Evolutionary conservation across 148 eudicot genomes (phyloP).

Genomic region (Persicaria tinctoria): DNA sequence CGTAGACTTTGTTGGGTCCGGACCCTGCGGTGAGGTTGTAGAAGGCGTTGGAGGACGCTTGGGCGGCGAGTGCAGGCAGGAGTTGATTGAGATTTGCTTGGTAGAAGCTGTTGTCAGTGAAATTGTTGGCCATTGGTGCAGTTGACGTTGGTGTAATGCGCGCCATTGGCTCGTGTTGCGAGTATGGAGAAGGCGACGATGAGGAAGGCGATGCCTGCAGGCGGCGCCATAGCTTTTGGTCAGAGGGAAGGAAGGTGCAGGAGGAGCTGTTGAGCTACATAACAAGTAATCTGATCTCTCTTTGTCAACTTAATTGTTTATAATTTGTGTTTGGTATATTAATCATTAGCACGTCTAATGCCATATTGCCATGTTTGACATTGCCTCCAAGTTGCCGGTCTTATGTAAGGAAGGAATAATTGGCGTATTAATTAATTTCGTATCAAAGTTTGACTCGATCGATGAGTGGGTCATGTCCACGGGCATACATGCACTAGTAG

Average conservation of each 20-base stretch:
- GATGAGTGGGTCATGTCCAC: no score
- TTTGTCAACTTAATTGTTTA: not conserved
- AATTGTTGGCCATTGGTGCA: not conserved
- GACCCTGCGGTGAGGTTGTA: not conserved
- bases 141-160: not conserved
- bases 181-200: not conserved
- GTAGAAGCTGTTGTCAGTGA: constrained; percentile 1
- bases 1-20: not conserved
- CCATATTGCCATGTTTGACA: not conserved
- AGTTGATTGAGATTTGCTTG: not conserved
- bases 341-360: not conserved
- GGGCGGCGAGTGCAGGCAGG: not conserved
- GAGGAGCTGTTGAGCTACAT: not conserved
- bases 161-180: not conserved
- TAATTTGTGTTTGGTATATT: not conserved
- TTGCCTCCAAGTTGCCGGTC: not conserved
- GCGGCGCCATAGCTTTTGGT: not conserved
- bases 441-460: no score
- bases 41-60: constrained; percentile 5
- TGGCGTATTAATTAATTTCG: no score
- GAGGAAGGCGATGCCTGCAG: not conserved
- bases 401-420: not conserved
- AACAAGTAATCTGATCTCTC: not conserved
- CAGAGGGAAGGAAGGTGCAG: not conserved
- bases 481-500: no score